Base-by-base conservation (phyloP, 2,329 filamentous ascomycete genomes). In the Fusarium heterosporum region DNA sequence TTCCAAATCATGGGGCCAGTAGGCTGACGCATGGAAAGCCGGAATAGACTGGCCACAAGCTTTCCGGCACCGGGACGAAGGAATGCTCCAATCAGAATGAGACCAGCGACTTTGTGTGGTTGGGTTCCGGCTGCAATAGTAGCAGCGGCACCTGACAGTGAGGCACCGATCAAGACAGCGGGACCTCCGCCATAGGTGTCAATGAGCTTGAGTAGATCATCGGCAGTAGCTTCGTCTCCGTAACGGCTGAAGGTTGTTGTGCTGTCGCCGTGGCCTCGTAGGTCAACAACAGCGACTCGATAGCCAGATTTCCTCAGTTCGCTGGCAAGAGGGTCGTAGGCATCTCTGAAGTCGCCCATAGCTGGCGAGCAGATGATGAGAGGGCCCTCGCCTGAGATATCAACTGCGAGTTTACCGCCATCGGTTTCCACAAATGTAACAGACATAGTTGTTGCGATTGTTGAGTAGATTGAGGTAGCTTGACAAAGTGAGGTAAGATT, bases 291-390 rank as follows among this genome's bases (percentile, higher is more conserved):
- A 6, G 64, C 64, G 12, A 68, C 64, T 25, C 34, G 48, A 14
- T 56, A 68, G 11, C 64, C 64, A 1, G 50, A 32, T 16, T 48
- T 32, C 1, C 49, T 49, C 19, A 68, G 59, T 3, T 59, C 47
- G 0, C 8, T 45, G 6, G 64, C 64, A 0, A 68, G 10, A 11
- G 64, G 54, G 0, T 36, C 41, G 13, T 64, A 68, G 34, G 50
- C 59, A 17, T 68, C 64, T 22, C 64, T 59, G 1, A 67, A 65
- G 3, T 68, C 64, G n/a, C 64, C 64, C 64, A 68, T 51, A 0
- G 32, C 64, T 2, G 64, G 64, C 2, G 64, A 68, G 16, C 64
- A 68, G 42, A 68, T 61, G 29, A 68, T 26, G 1, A 68, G 64
- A 12, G 64, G 64, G 1, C 64, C 64, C 4, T 61, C 46, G 4